Conservation (phyloP, 345 rosid genomes). For the Iberis pinnata region DNA sequence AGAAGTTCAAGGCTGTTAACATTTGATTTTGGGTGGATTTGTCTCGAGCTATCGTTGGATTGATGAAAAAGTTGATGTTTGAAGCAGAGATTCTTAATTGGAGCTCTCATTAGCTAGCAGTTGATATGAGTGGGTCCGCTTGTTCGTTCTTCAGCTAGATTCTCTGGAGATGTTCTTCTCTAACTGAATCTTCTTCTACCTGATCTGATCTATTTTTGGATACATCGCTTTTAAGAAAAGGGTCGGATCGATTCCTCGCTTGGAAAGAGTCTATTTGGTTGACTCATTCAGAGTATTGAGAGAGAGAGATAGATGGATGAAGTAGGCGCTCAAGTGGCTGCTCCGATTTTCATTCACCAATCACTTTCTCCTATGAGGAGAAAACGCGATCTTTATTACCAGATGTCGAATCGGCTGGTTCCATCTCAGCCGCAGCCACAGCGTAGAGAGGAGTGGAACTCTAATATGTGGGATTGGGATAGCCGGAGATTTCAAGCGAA, state of each 20-base stretch:
- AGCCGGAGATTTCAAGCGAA: constrained; percentile 55
- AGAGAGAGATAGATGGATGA: constrained; percentile 53
- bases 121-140: constrained; percentile 8
- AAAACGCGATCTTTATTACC: constrained; percentile 58
- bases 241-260: constrained; percentile 13
- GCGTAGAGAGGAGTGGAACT: constrained; percentile 55
- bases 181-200: neutral
- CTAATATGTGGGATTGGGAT: constrained; percentile 81
- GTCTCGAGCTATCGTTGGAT: neutral
- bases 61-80: constrained; percentile 6
- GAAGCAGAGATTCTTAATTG: constrained; percentile 11
- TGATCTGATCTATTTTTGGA: constrained; percentile 4
- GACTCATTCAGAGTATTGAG: neutral
- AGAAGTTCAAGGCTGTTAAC: neutral
- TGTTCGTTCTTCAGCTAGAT: constrained; percentile 8
- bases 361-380: constrained; percentile 46
- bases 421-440: constrained; percentile 26
- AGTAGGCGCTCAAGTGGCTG: constrained; percentile 60
- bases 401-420: constrained; percentile 20
- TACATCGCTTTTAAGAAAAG: neutral
- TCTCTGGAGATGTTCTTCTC: neutral
- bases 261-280: neutral
- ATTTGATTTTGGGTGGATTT: neutral
- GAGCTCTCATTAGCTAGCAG: constrained; percentile 4
- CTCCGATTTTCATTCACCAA: constrained; percentile 54